A percentile compares a stretch with the other conserved stretches of the same genome.
phyloP scores from a whole-genome alignment of 148 eudicot species.

The Silene conica region DNA sequence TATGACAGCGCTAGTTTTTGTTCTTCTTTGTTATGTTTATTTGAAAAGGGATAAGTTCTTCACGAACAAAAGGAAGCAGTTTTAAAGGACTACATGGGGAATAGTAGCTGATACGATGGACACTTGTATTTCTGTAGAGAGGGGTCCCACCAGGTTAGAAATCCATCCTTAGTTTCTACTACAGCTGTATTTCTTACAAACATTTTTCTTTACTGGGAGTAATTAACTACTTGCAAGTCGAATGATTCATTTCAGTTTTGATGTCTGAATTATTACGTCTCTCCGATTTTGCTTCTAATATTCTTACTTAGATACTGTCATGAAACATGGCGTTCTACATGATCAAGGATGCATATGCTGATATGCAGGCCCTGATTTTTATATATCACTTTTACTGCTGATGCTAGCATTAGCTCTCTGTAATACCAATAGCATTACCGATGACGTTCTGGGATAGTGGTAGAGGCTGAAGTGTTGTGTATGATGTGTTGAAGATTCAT shows the following conservation, averaged over 20 bases:
- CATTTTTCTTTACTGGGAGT: conserved; percentile 15
- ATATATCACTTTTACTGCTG: neutral
- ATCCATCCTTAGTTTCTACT: conserved; percentile 17
- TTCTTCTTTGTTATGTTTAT: conserved; percentile 54
- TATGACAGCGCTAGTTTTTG: conserved; percentile 43
- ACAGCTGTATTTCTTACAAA: conserved; percentile 12
- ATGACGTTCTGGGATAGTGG: neutral
- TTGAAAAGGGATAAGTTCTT: conserved; percentile 66
- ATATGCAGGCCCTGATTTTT: neutral
- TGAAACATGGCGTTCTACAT: conserved; percentile 11
- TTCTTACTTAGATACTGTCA: conserved; percentile 7
- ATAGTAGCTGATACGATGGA: conserved; percentile 16
- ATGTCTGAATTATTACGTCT: neutral
- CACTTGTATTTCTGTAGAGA: conserved; percentile 35
- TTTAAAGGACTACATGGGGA: conserved; percentile 37
- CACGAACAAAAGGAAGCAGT: conserved; percentile 85
- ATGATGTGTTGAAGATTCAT: neutral
- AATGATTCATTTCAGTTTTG: conserved; percentile 13
- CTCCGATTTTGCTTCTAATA: neutral
- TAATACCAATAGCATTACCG: neutral
- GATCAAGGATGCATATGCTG: neutral
- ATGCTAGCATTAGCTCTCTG: neutral
- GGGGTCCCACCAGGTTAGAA: conserved; percentile 28
- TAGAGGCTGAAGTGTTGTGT: neutral
- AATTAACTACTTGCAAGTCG: conserved; percentile 14